phyloP scores from a whole-genome alignment of 352 stramenopile genomes.

The Globisporangium echinulatum region DNA sequence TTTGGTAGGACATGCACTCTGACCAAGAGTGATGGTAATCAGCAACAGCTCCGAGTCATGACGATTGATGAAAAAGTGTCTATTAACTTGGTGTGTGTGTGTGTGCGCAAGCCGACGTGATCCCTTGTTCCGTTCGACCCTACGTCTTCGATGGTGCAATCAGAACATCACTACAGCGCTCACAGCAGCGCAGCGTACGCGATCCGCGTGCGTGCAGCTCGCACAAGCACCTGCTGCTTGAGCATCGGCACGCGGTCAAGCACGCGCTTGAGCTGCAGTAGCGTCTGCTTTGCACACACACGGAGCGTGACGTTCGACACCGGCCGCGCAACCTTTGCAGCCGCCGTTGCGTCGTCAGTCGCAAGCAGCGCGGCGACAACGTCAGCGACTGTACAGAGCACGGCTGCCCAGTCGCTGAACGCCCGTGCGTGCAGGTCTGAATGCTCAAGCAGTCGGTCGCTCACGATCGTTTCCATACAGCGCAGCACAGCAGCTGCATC shows the following conservation, averaged over 20 bases:
- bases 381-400: constrained; percentile 27
- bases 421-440: constrained; percentile 42
- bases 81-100: no score
- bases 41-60: no score
- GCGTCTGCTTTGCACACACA: constrained; percentile 3
- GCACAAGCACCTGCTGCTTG: constrained; percentile 33
- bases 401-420: constrained; percentile 39
- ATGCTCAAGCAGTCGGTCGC: constrained; percentile 32
- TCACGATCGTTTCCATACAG: constrained; percentile 32
- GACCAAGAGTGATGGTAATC: no score
- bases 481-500: constrained; percentile 11
- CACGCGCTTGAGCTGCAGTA: constrained; percentile 18
- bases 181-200: constrained; percentile 26
- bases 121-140: no score
- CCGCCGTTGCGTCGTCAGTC: background rate
- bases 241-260: constrained; percentile 36
- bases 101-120: no score
- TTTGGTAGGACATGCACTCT: no score
- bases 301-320: constrained; percentile 9
- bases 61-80: no score
- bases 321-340: background rate
- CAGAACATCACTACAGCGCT: background rate
- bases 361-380: constrained; percentile 17
- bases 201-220: constrained; percentile 3
- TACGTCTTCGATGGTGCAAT: no score